phyloP scores from a whole-genome alignment of 31 red algal genomes.

The Bonnemaisonia californica region DNA sequence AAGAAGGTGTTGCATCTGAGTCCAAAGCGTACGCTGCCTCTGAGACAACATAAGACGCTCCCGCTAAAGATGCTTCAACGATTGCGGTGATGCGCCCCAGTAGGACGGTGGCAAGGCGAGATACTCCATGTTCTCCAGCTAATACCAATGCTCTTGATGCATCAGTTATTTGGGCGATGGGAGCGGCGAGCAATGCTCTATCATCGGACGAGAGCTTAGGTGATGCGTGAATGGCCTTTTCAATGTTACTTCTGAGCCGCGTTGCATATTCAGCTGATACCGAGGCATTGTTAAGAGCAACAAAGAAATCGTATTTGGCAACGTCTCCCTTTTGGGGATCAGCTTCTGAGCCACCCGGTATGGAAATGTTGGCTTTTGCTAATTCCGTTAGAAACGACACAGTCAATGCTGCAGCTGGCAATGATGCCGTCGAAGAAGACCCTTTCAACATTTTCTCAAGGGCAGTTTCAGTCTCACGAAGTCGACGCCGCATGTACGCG shows the following conservation, averaged over 20 bases:
- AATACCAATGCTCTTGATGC: slow-evolving; percentile 59
- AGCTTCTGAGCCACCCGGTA: slow-evolving; percentile 45
- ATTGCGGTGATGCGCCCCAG: slow-evolving; percentile 35
- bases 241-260: slow-evolving; percentile 68
- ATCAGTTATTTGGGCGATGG: slow-evolving; percentile 69
- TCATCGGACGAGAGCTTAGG: slow-evolving; percentile 52
- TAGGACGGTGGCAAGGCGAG: slow-evolving; percentile 51
- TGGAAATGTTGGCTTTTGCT: slow-evolving; percentile 73
- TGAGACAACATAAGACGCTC: slow-evolving; percentile 61
- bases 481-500: slow-evolving; percentile 59
- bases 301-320: slow-evolving; percentile 79
- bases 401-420: slow-evolving; percentile 59
- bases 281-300: slow-evolving; percentile 78
- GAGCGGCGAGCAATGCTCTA: slow-evolving; percentile 44
- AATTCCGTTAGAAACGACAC: slow-evolving; percentile 80
- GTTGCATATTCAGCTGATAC: slow-evolving; percentile 78
- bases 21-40: slow-evolving; percentile 75
- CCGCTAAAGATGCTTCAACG: slow-evolving; percentile 43
- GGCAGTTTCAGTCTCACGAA: slow-evolving; percentile 75
- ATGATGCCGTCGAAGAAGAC: slow-evolving; percentile 34
- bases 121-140: slow-evolving; percentile 65
- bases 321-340: slow-evolving; percentile 36
- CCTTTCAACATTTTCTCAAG: slow-evolving; percentile 58
- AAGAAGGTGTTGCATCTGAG: slow-evolving; percentile 75
- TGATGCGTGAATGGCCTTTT: slow-evolving; percentile 59